Conservation (phyloP, 2,329 filamentous ascomycete genomes). For the Scolecobasidium constrictum region DNA sequence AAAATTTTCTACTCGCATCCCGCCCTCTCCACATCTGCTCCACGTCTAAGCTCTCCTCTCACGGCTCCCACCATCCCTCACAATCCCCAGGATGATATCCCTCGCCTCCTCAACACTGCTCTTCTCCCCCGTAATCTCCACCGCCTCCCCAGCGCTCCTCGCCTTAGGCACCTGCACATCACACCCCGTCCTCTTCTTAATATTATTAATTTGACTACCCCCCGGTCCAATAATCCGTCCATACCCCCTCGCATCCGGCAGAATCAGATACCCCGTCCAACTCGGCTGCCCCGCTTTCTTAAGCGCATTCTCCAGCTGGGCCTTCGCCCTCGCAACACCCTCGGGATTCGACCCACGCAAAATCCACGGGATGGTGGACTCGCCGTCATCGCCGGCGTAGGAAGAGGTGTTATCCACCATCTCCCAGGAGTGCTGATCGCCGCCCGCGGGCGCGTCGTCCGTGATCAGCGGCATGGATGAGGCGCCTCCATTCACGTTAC, state of each 20-base stretch:
- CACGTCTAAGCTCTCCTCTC: too few relatives aligned
- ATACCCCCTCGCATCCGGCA: constrained; percentile 84
- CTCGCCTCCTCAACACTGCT: constrained; percentile 79
- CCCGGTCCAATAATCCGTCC: constrained; percentile 81
- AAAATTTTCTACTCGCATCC: too few relatives aligned
- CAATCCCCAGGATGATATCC: constrained; percentile 65
- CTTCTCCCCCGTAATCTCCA: constrained; percentile 72
- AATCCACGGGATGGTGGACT: constrained; percentile 73
- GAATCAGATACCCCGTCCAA: constrained; percentile 74
- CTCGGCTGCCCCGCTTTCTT: constrained; percentile 58
- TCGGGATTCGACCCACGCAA: constrained; percentile 64
- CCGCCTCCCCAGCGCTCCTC: constrained; percentile 65
- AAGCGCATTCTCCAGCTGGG: constrained; percentile 61
- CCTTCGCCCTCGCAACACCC: constrained; percentile 70
- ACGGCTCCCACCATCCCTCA: too few relatives aligned
- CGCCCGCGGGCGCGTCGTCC: constrained; percentile 56
- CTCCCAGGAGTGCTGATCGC: constrained; percentile 72
- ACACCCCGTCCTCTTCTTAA: constrained; percentile 84
- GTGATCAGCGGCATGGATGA: constrained; percentile 87
- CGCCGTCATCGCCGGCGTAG: constrained; percentile 39
- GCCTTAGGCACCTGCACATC: constrained; percentile 72
- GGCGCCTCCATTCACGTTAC: constrained; percentile 44
- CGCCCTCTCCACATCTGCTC: too few relatives aligned
- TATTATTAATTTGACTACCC: constrained; percentile 84
- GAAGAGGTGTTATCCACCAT: constrained; percentile 50